phyloP scores from a whole-genome alignment of 331 rosid genomes.

The Erythrophleum ivorense region DNA sequence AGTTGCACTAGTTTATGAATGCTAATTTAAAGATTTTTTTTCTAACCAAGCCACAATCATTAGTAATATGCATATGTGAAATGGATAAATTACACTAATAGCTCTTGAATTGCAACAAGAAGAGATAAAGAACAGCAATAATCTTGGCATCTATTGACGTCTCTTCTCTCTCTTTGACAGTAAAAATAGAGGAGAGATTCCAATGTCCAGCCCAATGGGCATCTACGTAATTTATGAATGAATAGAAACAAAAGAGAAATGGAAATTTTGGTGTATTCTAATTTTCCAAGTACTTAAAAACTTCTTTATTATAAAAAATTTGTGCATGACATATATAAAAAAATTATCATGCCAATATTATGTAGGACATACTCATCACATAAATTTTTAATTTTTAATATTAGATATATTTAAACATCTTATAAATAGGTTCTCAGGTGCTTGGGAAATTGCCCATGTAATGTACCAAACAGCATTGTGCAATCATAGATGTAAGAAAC shows the following conservation, averaged over 20 bases:
- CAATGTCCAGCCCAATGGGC: neutral
- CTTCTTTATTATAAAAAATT: neutral
- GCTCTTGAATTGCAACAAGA: neutral
- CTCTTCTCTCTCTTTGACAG: neutral
- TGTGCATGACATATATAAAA: neutral
- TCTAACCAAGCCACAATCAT: conserved; percentile 4
- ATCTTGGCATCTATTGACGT: neutral
- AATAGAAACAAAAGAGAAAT: conserved; percentile 4
- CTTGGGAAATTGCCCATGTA: no score
- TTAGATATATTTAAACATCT: neutral
- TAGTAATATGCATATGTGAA: neutral
- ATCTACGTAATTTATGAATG: neutral
- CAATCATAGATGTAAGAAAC: neutral
- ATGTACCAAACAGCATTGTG: neutral
- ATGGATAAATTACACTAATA: conserved; percentile 2
- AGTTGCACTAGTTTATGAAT: neutral
- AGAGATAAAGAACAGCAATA: neutral
- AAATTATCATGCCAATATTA: neutral
- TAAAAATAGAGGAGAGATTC: conserved; percentile 1
- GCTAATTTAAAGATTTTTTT: neutral
- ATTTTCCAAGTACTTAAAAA: neutral
- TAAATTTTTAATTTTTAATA: neutral
- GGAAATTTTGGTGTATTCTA: neutral
- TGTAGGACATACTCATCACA: neutral
- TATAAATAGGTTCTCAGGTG: neutral